A percentile compares a stretch with the other conserved stretches of the same genome.
These are phyloP conservation scores for Solanum okadae DNA, from an alignment of 257 asterid genomes.

Conservation along the genomic window DNA sequence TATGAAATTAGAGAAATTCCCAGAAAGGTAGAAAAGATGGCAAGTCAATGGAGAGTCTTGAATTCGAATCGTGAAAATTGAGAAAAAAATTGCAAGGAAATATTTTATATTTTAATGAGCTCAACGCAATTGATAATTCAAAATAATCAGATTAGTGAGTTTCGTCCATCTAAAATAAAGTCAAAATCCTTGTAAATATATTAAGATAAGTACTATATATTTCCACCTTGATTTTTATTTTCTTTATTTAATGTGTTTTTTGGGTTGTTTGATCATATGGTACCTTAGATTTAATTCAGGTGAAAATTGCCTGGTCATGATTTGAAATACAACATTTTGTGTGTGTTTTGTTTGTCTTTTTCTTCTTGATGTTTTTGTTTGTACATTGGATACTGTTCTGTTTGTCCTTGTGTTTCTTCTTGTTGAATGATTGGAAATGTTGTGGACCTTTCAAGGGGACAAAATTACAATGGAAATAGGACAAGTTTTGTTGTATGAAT, in stretches of 20 bases:
- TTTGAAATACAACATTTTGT: background rate
- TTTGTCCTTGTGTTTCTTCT: background rate
- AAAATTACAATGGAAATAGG: background rate
- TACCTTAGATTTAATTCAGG: background rate
- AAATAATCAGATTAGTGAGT: background rate
- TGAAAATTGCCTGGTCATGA: background rate
- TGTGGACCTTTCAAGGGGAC: background rate
- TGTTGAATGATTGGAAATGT: background rate
- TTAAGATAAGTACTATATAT: background rate
- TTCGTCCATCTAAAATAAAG: background rate
- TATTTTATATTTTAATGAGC: background rate
- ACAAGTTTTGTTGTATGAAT: background rate
- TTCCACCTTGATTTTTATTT: background rate
- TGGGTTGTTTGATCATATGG: background rate
- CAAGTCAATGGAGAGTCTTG: background rate
- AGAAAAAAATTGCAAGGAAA: background rate
- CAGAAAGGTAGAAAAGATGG: background rate
- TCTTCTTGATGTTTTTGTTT: background rate
- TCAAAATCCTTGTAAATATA: background rate
- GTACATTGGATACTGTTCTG: conserved; percentile 5
- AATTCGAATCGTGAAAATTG: background rate
- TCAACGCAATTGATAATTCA: too few species aligned
- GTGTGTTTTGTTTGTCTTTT: background rate
- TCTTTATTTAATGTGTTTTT: background rate
- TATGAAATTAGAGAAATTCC: background rate